These are phyloP conservation scores for Ceratobasidium theobromae DNA, from an alignment of 1,284 basidiomycete species.

Conservation along the genomic window DNA sequence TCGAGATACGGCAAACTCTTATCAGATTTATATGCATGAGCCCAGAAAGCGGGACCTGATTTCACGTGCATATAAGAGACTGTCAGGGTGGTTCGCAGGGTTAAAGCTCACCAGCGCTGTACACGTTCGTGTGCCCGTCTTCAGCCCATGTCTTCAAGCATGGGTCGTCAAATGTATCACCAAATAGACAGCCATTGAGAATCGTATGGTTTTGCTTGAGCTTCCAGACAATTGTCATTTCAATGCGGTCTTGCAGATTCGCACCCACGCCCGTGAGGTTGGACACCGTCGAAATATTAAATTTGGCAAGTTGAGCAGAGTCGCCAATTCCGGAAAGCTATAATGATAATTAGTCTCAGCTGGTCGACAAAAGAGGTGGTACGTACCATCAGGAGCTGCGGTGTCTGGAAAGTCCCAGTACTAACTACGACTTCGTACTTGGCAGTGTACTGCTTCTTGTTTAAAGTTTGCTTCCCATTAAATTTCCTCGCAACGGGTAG, in stretches of 20 bases:
- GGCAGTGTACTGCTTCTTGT: constrained; percentile 13
- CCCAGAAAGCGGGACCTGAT: constrained; percentile 17
- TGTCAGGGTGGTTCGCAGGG: not conserved
- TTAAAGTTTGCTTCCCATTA: constrained; percentile 5
- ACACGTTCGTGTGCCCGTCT: constrained; percentile 6
- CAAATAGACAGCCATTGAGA: constrained; percentile 16
- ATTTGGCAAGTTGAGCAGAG: constrained; percentile 17
- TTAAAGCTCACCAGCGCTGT: constrained; percentile 7
- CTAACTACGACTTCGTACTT: constrained; percentile 26
- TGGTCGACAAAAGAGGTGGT: not conserved
- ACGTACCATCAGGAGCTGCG: constrained; percentile 18
- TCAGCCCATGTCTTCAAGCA: constrained; percentile 15
- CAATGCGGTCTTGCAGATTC: constrained; percentile 23
- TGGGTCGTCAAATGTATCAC: constrained; percentile 18
- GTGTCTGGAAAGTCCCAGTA: constrained; percentile 22
- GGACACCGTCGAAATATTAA: constrained; percentile 12
- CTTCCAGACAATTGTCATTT: constrained; percentile 28
- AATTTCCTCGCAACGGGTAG: constrained; percentile 18
- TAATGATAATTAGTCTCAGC: not conserved
- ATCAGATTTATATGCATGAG: constrained; percentile 28
- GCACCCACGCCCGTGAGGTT: constrained; percentile 18
- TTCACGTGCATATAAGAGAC: not conserved
- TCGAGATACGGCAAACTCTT: constrained; percentile 13
- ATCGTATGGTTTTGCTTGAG: constrained; percentile 23
- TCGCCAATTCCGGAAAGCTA: constrained; percentile 24